phyloP scores from a whole-genome alignment of 495 filamentous ascomycete species.

The Glutinoglossum americanum region DNA sequence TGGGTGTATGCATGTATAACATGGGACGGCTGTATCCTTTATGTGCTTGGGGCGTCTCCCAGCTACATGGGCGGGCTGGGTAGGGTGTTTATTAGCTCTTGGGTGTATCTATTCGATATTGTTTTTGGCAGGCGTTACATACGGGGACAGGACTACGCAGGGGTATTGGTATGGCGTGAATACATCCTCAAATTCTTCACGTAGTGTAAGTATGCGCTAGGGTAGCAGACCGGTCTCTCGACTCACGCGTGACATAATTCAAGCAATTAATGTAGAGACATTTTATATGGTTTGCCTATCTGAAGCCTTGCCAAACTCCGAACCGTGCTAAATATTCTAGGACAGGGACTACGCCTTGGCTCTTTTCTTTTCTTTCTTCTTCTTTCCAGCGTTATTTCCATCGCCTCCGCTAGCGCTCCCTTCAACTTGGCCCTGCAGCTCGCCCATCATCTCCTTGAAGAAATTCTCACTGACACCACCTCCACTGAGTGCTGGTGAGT shows the following conservation, averaged over 20 bases:
- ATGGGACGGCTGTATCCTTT: background rate
- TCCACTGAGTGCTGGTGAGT: constrained; percentile 71
- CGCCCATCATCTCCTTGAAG: constrained; percentile 91
- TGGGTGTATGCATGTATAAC: background rate
- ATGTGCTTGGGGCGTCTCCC: background rate
- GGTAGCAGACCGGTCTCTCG: background rate
- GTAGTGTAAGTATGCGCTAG: too few relatives aligned
- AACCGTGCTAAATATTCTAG: background rate
- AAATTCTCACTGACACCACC: constrained; percentile 93
- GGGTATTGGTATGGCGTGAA: background rate
- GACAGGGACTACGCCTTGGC: constrained; percentile 17
- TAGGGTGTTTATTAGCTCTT: background rate
- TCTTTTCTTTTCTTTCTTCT: constrained; percentile 27
- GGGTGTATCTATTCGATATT: background rate
- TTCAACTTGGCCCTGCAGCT: constrained; percentile 47
- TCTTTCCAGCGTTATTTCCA: constrained; percentile 23
- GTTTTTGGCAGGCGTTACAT: background rate
- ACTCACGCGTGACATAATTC: background rate
- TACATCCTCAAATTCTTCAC: background rate
- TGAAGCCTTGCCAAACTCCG: background rate
- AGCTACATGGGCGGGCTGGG: background rate
- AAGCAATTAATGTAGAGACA: background rate
- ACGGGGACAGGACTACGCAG: background rate
- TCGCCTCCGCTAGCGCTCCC: constrained; percentile 19
- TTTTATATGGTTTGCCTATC: background rate